Percentiles rank a stretch among this genome's conserved stretches.
Evolutionary conservation across 768 basidiomycete species (phyloP).

Genomic region (Nidula microcarpa): DNA sequence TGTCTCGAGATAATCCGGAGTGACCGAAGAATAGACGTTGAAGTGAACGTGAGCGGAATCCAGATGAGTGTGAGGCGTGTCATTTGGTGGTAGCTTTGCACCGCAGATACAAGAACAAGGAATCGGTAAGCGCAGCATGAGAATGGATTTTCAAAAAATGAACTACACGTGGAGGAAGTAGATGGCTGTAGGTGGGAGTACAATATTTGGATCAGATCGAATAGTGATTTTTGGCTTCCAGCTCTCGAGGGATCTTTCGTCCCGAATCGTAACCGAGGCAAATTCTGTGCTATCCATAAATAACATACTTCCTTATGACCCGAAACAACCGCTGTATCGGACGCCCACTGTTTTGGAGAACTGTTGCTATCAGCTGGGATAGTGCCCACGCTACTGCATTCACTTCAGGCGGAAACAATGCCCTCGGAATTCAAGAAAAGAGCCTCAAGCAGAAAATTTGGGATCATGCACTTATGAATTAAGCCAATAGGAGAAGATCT

Average conservation of each 20-base stretch:
- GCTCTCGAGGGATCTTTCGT: constrained; percentile 22
- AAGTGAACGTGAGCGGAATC: constrained; percentile 6
- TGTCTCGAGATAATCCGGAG: constrained; percentile 13
- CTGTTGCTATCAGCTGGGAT: no score
- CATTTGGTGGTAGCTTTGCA: constrained; percentile 21
- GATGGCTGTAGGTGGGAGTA: constrained; percentile 21
- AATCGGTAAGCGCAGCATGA: constrained; percentile 23
- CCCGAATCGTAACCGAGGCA: constrained; percentile 24
- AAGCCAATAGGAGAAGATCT: no score
- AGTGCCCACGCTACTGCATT: no score
- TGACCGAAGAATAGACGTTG: constrained; percentile 5
- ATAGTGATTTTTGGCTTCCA: no score
- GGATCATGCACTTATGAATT: no score
- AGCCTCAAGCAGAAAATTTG: no score
- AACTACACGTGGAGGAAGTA: constrained; percentile 17
- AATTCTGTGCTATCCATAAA: constrained; percentile 9
- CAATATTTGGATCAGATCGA: constrained; percentile 13
- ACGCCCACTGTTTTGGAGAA: constrained; percentile 17
- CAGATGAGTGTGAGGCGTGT: constrained; percentile 7
- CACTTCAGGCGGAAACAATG: no score
- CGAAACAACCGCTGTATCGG: constrained; percentile 12
- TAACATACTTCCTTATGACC: constrained; percentile 10
- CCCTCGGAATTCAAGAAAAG: no score
- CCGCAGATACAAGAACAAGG: constrained; percentile 23
- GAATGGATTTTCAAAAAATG: constrained; percentile 18